Conservation (phyloP, 352 stramenopile genomes). For the Pythium aristosporum region DNA sequence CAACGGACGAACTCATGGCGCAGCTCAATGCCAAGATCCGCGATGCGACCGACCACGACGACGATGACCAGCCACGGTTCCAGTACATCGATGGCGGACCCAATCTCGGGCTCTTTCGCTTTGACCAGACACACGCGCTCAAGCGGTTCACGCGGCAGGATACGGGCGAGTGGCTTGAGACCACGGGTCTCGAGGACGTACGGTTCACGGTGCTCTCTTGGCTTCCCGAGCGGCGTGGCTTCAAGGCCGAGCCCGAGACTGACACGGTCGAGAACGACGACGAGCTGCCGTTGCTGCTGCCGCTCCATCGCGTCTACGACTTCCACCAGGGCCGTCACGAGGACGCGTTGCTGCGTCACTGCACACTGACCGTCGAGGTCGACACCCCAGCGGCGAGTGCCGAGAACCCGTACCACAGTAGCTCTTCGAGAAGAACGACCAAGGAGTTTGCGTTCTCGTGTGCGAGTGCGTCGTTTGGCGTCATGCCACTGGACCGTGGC, state of each 20-base stretch:
- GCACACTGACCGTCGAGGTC: conserved; percentile 35
- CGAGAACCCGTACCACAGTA: conserved; percentile 21
- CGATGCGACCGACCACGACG: not conserved
- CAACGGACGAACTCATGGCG: conserved; percentile 21
- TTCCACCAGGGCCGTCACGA: conserved; percentile 15
- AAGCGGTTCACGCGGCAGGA: conserved; percentile 63
- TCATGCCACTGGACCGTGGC: conserved; percentile 30
- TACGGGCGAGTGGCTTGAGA: conserved; percentile 71
- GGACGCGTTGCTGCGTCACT: conserved; percentile 37
- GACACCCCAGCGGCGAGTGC: not conserved
- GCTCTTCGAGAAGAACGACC: not conserved
- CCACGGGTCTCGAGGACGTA: conserved; percentile 43
- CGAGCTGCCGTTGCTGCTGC: conserved; percentile 36
- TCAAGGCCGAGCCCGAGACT: conserved; percentile 4
- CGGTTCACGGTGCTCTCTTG: conserved; percentile 26
- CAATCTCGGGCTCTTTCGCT: conserved; percentile 56
- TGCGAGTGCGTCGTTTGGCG: conserved; percentile 58
- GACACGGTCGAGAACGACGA: not conserved
- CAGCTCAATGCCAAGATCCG: conserved; percentile 9
- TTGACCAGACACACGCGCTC: conserved; percentile 57
- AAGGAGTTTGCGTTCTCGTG: conserved; percentile 45
- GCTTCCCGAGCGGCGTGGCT: conserved; percentile 23
- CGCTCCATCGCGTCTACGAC: conserved; percentile 46
- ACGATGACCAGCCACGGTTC: not conserved
- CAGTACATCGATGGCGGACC: conserved; percentile 56